phyloP scores from a whole-genome alignment of 768 basidiomycete genomes.

The Podaxis sp. region DNA sequence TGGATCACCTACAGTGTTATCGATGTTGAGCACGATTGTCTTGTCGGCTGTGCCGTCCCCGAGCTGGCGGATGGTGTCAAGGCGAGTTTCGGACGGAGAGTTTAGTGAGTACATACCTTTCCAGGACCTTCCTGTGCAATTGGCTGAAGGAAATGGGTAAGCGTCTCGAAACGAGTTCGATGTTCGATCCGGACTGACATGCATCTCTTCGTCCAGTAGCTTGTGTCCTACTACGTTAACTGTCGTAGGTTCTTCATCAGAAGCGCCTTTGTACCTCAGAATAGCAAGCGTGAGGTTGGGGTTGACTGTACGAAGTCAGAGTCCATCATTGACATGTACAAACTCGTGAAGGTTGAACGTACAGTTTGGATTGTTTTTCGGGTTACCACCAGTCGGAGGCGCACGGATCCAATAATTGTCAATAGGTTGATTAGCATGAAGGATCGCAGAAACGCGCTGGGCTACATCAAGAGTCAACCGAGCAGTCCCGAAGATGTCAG shows the following conservation, averaged over 20 bases:
- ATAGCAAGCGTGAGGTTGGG: slow-evolving; percentile 36
- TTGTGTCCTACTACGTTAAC: slow-evolving; percentile 19
- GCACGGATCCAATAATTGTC: slow-evolving; percentile 43
- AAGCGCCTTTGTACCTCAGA: slow-evolving; percentile 42
- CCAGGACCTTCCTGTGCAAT: slow-evolving; percentile 8
- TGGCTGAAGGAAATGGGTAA: slow-evolving; percentile 18
- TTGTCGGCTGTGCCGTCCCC: slow-evolving; percentile 30
- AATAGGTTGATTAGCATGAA: slow-evolving; percentile 24
- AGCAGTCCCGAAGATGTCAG: neutral
- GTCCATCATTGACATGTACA: neutral
- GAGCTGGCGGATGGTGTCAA: neutral
- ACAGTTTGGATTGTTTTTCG: slow-evolving; percentile 11
- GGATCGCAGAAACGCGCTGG: slow-evolving; percentile 28
- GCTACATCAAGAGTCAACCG: neutral
- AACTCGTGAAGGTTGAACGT: neutral
- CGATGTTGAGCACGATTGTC: neutral
- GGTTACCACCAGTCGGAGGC: slow-evolving; percentile 35
- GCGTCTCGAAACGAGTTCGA: neutral
- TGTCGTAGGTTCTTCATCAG: slow-evolving; percentile 31
- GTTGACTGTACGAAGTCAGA: slow-evolving; percentile 22
- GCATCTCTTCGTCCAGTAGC: slow-evolving; percentile 8
- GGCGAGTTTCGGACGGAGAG: neutral
- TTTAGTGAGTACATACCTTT: neutral
- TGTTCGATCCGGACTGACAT: neutral
- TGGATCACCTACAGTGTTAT: neutral